Percentiles rank a stretch among this genome's conserved stretches.
Conservation (phyloP, 352 stramenopile species). For the Aphanomyces cochlioides region DNA sequence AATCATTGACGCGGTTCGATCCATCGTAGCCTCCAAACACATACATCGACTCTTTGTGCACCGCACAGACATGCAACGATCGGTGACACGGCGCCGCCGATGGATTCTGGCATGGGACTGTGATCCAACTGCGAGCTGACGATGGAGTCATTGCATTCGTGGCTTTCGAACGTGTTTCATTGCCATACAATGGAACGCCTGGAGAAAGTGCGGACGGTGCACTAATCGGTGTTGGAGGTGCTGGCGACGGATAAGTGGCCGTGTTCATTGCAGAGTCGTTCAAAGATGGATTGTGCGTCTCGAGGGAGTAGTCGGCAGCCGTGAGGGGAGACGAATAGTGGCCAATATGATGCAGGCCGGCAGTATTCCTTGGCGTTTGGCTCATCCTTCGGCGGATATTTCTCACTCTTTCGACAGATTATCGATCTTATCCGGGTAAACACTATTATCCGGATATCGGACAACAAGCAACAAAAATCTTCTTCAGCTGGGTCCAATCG, state of each 20-base stretch:
- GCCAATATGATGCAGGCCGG: background rate
- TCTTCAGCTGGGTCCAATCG: no score
- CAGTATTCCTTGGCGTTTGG: background rate
- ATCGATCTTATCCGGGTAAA: background rate
- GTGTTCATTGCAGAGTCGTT: slow-evolving; percentile 18
- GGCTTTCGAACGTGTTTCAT: slow-evolving; percentile 37
- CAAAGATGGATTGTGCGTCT: slow-evolving; percentile 17
- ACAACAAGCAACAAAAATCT: no score
- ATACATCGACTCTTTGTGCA: slow-evolving; percentile 91
- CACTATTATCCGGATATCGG: background rate
- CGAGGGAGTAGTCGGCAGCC: slow-evolving; percentile 27
- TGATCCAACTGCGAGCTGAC: slow-evolving; percentile 59
- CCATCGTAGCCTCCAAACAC: slow-evolving; percentile 93
- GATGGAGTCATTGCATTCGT: slow-evolving; percentile 23
- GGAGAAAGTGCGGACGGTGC: background rate
- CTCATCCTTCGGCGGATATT: slow-evolving; percentile 13
- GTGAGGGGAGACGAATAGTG: slow-evolving; percentile 16
- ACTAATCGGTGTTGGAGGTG: slow-evolving; percentile 10
- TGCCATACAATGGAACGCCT: background rate
- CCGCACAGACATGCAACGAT: slow-evolving; percentile 90
- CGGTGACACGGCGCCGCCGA: slow-evolving; percentile 85
- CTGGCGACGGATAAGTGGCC: slow-evolving; percentile 34
- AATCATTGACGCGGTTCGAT: slow-evolving; percentile 90
- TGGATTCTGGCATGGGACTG: slow-evolving; percentile 75
- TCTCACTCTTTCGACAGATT: slow-evolving; percentile 19